Base-by-base conservation (phyloP, 257 asterid species). In the Nicotiana obtusifolia region DNA sequence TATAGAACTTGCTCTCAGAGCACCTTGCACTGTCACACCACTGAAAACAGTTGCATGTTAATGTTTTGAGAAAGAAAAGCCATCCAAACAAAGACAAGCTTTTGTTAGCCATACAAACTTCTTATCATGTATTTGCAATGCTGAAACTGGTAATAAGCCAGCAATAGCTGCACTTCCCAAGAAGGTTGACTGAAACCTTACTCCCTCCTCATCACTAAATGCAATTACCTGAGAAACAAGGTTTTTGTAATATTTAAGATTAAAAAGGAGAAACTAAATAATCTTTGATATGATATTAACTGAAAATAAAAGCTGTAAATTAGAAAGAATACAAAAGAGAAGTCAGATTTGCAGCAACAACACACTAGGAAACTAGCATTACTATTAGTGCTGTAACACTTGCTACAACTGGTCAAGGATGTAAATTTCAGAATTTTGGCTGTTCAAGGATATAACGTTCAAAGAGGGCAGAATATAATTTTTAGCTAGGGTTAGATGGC, bases 101-200 rank as follows among this genome's bases (percentile, higher is more conserved):
- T 64, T 69, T 81, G 86, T 83, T 83, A 83, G 83, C 69, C 82
- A 81, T 71, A 66, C 81, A 78, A 62, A 96, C 99, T 96, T 94
- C 90, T 96, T 94, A 86, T 96, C 99, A 77, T 91, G 92, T 82
- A 84, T 89, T 4, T 91, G 88, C 87, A 96, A 83, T 33, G 92
- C 86, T 64, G 97, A 91, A 82, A 76, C 89, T 28, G 98, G 97
- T 85, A 96, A 85, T 80, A 91, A 89, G 85, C 98, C 99, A 83
- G 99, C 97, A 89, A 94, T 91, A 71, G 98, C 99, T 83, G 99
- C 98, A 89, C 98, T 96, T 82, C 99, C 99, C 86, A 96, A 87
- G 90, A 94, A 96, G 80, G 99, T 96, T 4, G 98, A 91, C 77
- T 94, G 99, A 83, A 96, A 96, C 88, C 98, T 90, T 54, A 94